These are phyloP conservation scores for Candida orba DNA, from an alignment of 805 yeast species.

Conservation along the genomic window DNA sequence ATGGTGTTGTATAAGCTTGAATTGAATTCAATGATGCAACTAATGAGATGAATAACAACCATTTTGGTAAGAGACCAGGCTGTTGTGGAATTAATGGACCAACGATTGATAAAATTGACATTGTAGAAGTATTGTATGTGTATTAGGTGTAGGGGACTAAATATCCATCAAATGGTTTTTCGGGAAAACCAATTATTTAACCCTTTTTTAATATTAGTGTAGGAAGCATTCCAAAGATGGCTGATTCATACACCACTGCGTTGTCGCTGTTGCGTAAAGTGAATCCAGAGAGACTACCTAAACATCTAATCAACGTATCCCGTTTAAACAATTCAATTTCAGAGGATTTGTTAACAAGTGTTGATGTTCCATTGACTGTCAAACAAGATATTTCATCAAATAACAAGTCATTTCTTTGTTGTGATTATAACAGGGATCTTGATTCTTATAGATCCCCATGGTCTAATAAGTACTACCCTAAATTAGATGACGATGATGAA, in stretches of 20 bases:
- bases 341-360: conserved; percentile 78
- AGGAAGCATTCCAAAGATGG: neutral
- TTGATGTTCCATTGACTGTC: conserved; percentile 73
- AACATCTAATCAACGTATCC: conserved; percentile 34
- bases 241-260: conserved; percentile 64
- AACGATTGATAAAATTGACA: conserved; percentile 29
- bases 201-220: neutral
- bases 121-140: conserved; percentile 4
- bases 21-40: conserved; percentile 89
- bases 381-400: conserved; percentile 30
- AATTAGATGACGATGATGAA: conserved; percentile 48
- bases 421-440: conserved; percentile 94
- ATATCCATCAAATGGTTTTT: no score
- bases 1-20: conserved; percentile 76
- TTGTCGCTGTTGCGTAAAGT: conserved; percentile 70
- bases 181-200: neutral
- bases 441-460: conserved; percentile 91
- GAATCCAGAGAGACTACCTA: conserved; percentile 53
- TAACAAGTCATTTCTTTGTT: conserved; percentile 68
- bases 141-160: neutral
- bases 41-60: conserved; percentile 73
- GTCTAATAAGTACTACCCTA: conserved; percentile 66
- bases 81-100: conserved; percentile 32
- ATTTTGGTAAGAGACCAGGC: conserved; percentile 63
- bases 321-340: conserved; percentile 58